A percentile compares a stretch with the other conserved stretches of the same genome.
These are phyloP conservation scores for Teratosphaeria epicoccoides DNA, from an alignment of 2,329 filamentous ascomycete species.

Conservation along the genomic window DNA sequence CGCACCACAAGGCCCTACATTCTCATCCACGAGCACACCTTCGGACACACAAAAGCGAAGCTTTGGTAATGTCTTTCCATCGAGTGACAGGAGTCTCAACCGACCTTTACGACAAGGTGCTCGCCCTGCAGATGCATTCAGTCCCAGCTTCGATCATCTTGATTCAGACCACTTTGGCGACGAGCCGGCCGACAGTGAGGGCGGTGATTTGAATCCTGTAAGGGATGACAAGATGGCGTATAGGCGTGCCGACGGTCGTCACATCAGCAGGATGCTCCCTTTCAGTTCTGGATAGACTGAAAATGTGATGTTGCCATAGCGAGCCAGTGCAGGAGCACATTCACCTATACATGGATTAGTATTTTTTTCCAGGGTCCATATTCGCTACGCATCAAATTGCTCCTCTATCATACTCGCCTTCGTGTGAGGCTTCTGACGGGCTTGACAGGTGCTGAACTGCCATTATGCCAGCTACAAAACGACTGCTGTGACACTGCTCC, in stretches of 20 bases:
- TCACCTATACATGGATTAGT: background rate
- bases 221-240: constrained; percentile 35
- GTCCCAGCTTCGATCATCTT: background rate
- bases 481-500: no score
- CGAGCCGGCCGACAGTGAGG: constrained; percentile 13
- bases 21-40: constrained; percentile 15
- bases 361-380: background rate
- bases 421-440: background rate
- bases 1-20: constrained; percentile 20
- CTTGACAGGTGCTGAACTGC: background rate
- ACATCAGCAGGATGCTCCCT: constrained; percentile 21
- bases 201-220: constrained; percentile 8
- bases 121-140: background rate
- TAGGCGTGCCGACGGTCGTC: constrained; percentile 34
- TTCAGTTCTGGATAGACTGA: background rate
- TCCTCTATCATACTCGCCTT: background rate
- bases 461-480: no score
- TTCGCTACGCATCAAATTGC: background rate
- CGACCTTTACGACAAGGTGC: constrained; percentile 36
- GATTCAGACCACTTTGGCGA: constrained; percentile 15
- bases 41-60: constrained; percentile 34
- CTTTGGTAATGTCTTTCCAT: constrained; percentile 34
- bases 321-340: background rate
- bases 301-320: background rate
- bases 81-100: constrained; percentile 27